These are phyloP conservation scores for Leptodontidium sp. DNA, from an alignment of 2,329 filamentous ascomycete genomes.

Conservation along the genomic window DNA sequence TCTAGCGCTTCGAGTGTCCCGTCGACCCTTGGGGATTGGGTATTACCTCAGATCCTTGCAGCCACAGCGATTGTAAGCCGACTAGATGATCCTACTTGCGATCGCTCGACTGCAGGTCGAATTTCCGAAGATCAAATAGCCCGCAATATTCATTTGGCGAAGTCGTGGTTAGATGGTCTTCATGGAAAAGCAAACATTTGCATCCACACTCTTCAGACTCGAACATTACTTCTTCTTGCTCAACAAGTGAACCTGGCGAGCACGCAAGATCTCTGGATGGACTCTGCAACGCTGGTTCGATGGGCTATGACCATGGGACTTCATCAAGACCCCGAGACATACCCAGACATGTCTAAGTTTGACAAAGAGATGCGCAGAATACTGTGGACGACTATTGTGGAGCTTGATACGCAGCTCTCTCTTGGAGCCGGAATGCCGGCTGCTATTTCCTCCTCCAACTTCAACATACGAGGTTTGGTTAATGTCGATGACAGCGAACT, in stretches of 20 bases:
- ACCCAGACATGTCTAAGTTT: conserved; percentile 56
- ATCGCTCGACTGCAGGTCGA: not conserved
- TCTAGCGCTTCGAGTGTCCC: conserved; percentile 22
- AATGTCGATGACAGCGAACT: conserved; percentile 48
- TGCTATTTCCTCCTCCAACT: conserved; percentile 54
- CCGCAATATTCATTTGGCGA: conserved; percentile 25
- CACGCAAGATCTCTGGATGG: conserved; percentile 21
- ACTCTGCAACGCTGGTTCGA: conserved; percentile 50
- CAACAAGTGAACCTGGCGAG: conserved; percentile 46
- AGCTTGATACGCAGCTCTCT: conserved; percentile 60
- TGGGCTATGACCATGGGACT: conserved; percentile 65
- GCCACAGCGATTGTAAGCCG: conserved; percentile 31
- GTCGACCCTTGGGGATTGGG: conserved; percentile 24
- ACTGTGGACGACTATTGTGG: conserved; percentile 63
- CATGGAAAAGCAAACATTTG: conserved; percentile 32
- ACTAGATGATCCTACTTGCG: conserved; percentile 28
- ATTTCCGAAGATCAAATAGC: conserved; percentile 31
- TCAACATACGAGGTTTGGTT: conserved; percentile 58
- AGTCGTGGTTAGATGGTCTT: conserved; percentile 32
- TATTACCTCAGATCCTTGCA: conserved; percentile 34
- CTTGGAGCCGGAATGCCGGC: conserved; percentile 60
- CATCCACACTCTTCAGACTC: conserved; percentile 28
- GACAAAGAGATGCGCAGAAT: conserved; percentile 62
- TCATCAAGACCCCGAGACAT: conserved; percentile 61
- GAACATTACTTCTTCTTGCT: conserved; percentile 33